Conservation (phyloP, 495 filamentous ascomycete species). For the Polyplosphaeria fusca region DNA sequence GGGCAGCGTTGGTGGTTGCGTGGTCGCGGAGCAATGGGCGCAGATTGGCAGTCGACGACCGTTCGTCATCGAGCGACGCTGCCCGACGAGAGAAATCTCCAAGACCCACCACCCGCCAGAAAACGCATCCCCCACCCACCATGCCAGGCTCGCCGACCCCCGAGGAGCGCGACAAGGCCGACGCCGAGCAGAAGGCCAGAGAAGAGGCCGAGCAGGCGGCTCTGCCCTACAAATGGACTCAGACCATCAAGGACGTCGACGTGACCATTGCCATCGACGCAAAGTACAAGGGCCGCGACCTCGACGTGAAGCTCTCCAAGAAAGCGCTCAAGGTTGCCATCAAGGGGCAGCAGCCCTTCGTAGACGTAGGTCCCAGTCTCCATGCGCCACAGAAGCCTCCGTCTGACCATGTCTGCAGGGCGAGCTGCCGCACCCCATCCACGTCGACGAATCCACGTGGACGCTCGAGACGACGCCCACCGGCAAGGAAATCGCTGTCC, state of each 20-base stretch:
- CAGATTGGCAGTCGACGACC: background rate
- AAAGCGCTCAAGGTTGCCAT: constrained; percentile 73
- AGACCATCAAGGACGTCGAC: constrained; percentile 91
- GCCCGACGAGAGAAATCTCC: background rate
- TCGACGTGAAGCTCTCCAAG: constrained; percentile 80
- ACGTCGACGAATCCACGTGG: constrained; percentile 87
- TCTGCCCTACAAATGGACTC: constrained; percentile 95
- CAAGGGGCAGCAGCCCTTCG: constrained; percentile 82
- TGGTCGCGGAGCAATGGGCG: too few relatives aligned
- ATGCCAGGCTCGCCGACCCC: constrained; percentile 40
- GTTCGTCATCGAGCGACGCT: background rate
- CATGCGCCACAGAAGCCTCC: background rate
- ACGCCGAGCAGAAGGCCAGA: constrained; percentile 59
- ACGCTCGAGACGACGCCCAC: constrained; percentile 70
- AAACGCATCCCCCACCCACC: background rate
- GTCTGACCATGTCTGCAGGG: constrained; percentile 55
- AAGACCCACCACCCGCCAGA: background rate
- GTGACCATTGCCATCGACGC: constrained; percentile 70
- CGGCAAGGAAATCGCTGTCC: constrained; percentile 76
- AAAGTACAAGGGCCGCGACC: constrained; percentile 78
- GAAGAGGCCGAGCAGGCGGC: constrained; percentile 85
- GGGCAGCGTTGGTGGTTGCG: too few relatives aligned
- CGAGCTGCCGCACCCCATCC: constrained; percentile 74
- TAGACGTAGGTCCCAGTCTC: constrained; percentile 68
- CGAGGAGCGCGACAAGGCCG: constrained; percentile 59